Conservation (phyloP, 2,329 filamentous ascomycete species). For the Tetracladium maxilliforme region DNA sequence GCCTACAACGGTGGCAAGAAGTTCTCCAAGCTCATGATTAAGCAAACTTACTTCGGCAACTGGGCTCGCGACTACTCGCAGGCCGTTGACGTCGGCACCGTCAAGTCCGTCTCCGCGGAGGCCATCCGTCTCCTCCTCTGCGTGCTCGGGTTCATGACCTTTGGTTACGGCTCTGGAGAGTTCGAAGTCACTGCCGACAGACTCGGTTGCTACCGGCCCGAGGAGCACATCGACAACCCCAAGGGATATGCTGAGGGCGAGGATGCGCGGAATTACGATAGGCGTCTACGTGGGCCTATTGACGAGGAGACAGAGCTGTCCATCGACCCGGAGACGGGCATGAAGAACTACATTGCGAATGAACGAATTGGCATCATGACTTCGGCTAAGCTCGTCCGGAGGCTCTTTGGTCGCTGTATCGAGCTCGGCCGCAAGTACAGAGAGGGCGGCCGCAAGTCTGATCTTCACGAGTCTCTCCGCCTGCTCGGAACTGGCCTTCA, state of each 20-base stretch:
- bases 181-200: conserved; percentile 73
- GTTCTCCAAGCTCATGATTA: conserved; percentile 77
- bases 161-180: conserved; percentile 70
- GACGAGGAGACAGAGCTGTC: conserved; percentile 66
- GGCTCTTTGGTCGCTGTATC: conserved; percentile 60
- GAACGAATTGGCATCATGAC: conserved; percentile 68
- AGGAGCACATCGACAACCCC: conserved; percentile 68
- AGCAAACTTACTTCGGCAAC: conserved; percentile 90
- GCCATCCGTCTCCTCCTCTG: conserved; percentile 82
- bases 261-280: conserved; percentile 73
- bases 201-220: conserved; percentile 67
- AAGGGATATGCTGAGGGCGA: conserved; percentile 81
- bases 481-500: conserved; percentile 79
- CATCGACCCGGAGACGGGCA: conserved; percentile 59
- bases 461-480: conserved; percentile 76
- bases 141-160: conserved; percentile 80
- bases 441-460: conserved; percentile 50
- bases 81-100: conserved; percentile 81
- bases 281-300: conserved; percentile 65
- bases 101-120: conserved; percentile 82
- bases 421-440: conserved; percentile 66
- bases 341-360: conserved; percentile 94
- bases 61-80: conserved; percentile 92
- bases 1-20: conserved; percentile 56
- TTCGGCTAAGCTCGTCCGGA: conserved; percentile 62